These are phyloP conservation scores for Claviceps digitariae DNA, from an alignment of 2,329 filamentous ascomycete species.

Conservation along the genomic window DNA sequence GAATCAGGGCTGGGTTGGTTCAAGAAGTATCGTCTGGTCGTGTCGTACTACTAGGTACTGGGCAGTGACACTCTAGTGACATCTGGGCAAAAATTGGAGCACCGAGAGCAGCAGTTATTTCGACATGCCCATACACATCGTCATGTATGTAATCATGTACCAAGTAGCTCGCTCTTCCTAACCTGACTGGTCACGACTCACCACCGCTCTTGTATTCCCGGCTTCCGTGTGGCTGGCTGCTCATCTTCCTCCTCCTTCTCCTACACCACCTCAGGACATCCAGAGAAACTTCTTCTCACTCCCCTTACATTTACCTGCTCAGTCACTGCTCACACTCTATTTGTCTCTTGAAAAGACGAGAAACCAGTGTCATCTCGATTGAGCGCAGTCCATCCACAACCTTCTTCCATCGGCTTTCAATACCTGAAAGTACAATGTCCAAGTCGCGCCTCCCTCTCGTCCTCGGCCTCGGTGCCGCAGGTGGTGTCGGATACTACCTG, in stretches of 20 bases:
- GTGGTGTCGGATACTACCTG: conserved; percentile 75
- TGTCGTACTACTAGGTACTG: too few species aligned
- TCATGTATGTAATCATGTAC: too few species aligned
- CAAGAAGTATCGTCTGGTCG: not conserved
- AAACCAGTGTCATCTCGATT: not conserved
- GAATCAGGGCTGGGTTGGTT: not conserved
- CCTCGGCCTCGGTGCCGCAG: conserved; percentile 49
- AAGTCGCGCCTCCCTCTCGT: conserved; percentile 32
- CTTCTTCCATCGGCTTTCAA: not conserved
- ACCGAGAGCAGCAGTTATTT: too few species aligned
- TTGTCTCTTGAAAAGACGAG: too few species aligned
- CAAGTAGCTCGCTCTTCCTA: too few species aligned
- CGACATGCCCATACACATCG: too few species aligned
- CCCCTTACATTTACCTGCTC: too few species aligned
- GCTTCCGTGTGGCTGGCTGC: not conserved
- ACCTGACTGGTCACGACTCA: not conserved
- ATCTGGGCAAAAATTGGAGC: too few species aligned
- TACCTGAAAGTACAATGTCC: conserved; percentile 25
- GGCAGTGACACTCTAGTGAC: too few species aligned
- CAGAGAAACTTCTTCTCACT: not conserved
- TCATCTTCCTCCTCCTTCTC: not conserved
- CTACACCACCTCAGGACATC: not conserved
- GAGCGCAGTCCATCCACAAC: not conserved
- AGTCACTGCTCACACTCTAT: too few species aligned
- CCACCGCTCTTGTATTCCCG: not conserved